Percentiles rank a stretch among this genome's conserved stretches.
Evolutionary conservation across 2,329 filamentous ascomycete genomes (phyloP).

Genomic region (Sclerotiophoma versabilis): DNA sequence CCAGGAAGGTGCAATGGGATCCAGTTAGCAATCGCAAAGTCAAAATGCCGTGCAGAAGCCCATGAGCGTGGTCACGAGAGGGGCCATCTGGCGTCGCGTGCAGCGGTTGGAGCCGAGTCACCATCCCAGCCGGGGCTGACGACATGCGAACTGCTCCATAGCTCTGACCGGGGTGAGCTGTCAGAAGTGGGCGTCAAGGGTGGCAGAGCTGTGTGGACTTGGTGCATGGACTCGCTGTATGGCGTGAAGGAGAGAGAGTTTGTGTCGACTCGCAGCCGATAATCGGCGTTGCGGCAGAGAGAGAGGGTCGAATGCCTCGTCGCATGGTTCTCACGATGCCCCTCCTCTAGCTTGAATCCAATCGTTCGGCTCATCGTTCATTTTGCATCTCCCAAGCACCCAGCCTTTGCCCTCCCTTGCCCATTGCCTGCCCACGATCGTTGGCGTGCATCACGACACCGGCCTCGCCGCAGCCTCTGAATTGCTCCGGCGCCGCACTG

Average conservation of each 20-base stretch:
- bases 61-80: slow-evolving; percentile 16
- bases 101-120: slow-evolving; percentile 16
- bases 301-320: not conserved
- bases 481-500: not conserved
- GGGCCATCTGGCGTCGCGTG: slow-evolving; percentile 16
- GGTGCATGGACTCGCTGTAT: not conserved
- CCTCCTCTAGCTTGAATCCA: slow-evolving; percentile 11
- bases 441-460: not conserved
- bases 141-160: slow-evolving; percentile 16
- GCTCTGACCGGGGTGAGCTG: slow-evolving; percentile 9
- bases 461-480: not conserved
- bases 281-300: slow-evolving; percentile 1
- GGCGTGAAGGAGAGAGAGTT: not conserved
- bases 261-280: slow-evolving; percentile 5
- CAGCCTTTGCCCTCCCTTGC: not conserved
- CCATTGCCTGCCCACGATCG: not conserved
- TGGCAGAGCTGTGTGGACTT: not conserved
- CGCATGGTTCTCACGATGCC: slow-evolving; percentile 14
- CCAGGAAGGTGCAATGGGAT: not conserved
- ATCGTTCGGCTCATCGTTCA: not conserved
- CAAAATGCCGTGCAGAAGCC: slow-evolving; percentile 6
- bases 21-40: slow-evolving; percentile 1
- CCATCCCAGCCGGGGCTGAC: slow-evolving; percentile 11
- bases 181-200: not conserved
- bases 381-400: slow-evolving; percentile 1